Evolutionary conservation across 345 rosid genomes (phyloP), one percentile per base, ranked within the genome.

Genomic region (Lenwebbia sp.): DNA sequence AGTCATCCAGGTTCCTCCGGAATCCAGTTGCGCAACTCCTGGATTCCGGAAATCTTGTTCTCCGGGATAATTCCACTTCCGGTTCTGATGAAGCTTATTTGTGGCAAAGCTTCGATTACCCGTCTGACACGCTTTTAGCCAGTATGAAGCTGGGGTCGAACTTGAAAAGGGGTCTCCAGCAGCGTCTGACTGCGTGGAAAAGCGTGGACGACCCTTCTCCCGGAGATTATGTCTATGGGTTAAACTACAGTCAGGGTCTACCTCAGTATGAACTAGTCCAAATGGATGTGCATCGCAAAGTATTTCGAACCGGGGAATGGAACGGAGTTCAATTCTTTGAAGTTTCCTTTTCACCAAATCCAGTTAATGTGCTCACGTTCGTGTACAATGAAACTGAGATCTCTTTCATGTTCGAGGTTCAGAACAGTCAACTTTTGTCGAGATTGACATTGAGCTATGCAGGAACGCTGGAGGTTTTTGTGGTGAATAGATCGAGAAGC

Each of bases 51-150:
- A 91, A 92, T 75, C 86, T 92, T 5, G 86, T 89, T 5, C 76
- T 91, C 9, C 84, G 76, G 56, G 89, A 89, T 6, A 30, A 2
- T 10, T 65, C 25, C 7, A 56, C 12, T 22, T 82, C 4, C 8
- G 52, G 41, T 3, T 41, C 58, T 54, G 57, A 37, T 75, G 86
- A 40, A 65, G 50, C 50, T 4, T 89, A 21, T 40, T 10, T 22
- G 50, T 92, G 92, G 92, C 93, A 91, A 54, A 90, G 92, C 60
- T 91, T 92, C 54, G 89, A 91, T 58, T 55, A 85, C 84, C 91
- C 90, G 3, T 86, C 91, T 5, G 90, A 91, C 54, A 89, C 91
- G 25, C 21, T 91, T 55, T 86, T 92, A 51, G 88, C 94, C 5
- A 89, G 83, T 8, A 91, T 91, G 94, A 91, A 86, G 62, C 40